Conservation (phyloP, 108 stramenopile species). For the Chaetoceros muelleri region DNA sequence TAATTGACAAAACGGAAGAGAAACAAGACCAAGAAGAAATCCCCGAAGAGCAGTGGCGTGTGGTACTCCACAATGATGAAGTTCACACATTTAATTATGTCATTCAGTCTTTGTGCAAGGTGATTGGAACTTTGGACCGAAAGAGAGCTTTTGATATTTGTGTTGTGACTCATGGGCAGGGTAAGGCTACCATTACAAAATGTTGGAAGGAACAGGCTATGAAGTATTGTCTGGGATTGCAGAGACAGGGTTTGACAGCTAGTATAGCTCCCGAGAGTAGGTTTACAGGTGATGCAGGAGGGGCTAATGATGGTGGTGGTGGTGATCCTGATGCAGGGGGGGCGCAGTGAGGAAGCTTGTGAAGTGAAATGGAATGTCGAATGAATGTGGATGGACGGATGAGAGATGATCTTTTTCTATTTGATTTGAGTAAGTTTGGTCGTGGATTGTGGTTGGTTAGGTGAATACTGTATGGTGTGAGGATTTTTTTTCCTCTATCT, state of each 20-base stretch:
- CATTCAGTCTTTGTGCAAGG: conserved; percentile 76
- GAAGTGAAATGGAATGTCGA: not conserved
- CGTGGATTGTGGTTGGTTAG: not conserved
- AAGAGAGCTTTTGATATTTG: conserved; percentile 89
- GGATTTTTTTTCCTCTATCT: too few species aligned
- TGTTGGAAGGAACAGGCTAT: conserved; percentile 89
- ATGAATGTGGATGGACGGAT: not conserved
- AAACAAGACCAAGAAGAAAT: conserved; percentile 63
- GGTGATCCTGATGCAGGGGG: conserved; percentile 12
- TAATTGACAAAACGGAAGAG: conserved; percentile 69
- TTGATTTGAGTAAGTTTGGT: not conserved
- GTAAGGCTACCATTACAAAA: conserved; percentile 85
- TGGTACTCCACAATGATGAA: conserved; percentile 93
- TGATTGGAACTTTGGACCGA: conserved; percentile 73
- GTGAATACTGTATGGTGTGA: not conserved
- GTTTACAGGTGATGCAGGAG: conserved; percentile 69
- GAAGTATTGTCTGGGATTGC: conserved; percentile 79
- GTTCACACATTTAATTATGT: conserved; percentile 95
- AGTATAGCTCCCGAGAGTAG: conserved; percentile 87
- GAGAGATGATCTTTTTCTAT: not conserved
- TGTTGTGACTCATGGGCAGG: conserved; percentile 82
- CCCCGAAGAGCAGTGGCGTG: conserved; percentile 75
- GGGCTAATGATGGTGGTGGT: too few species aligned
- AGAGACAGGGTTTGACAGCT: conserved; percentile 85
- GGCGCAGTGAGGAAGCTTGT: not conserved